A percentile compares a stretch with the other conserved stretches of the same genome.
These are phyloP conservation scores for Exserohilum turcica DNA, from an alignment of 2,329 filamentous ascomycete species.

Conservation along the genomic window DNA sequence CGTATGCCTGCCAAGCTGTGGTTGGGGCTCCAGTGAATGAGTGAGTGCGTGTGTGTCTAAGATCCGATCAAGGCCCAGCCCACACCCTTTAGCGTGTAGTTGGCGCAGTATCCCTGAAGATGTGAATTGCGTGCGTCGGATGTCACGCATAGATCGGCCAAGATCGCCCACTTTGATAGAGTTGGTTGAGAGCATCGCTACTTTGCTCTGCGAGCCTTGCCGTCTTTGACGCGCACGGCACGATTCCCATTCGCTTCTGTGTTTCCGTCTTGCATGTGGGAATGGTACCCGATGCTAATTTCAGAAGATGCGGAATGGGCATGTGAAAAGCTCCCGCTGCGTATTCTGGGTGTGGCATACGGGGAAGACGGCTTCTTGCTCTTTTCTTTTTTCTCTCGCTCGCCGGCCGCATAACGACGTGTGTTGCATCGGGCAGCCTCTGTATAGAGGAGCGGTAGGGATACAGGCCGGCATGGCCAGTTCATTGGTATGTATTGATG, in stretches of 20 bases:
- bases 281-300: neutral
- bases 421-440: neutral
- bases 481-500: neutral
- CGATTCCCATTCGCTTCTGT: neutral
- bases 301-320: neutral
- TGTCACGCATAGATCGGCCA: slow-evolving; percentile 8
- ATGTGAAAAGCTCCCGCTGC: neutral
- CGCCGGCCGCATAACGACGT: neutral
- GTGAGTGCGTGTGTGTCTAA: too few species aligned
- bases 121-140: slow-evolving; percentile 6
- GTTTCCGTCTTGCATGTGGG: neutral
- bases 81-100: slow-evolving; percentile 8
- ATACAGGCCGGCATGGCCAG: neutral
- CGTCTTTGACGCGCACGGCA: neutral
- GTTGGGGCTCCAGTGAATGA: neutral
- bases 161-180: slow-evolving; percentile 5
- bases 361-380: neutral
- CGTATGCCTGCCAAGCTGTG: neutral
- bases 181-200: neutral
- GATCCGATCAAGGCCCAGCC: neutral
- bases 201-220: neutral
- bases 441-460: neutral
- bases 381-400: neutral
- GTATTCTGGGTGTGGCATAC: neutral
- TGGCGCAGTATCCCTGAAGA: slow-evolving; percentile 8